Evolutionary conservation across 805 yeast species (phyloP).

Genomic region (Wickerhamiella dianesei): DNA sequence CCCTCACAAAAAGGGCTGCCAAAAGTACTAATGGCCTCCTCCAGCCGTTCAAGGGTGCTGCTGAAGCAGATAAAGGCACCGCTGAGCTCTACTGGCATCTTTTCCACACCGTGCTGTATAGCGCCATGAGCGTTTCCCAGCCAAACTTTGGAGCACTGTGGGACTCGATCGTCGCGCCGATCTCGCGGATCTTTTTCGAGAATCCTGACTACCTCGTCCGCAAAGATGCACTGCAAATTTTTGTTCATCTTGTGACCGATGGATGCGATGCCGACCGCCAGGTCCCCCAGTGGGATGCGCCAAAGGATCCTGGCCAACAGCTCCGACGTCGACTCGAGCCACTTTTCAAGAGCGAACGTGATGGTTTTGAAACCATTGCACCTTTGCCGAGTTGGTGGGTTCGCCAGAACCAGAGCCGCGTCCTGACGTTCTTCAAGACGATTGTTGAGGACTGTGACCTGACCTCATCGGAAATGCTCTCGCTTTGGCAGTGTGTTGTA

Average conservation of each 20-base stretch:
- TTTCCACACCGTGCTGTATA: neutral
- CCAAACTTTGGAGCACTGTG: neutral
- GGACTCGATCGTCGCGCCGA: constrained; percentile 2
- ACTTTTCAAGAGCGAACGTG: neutral
- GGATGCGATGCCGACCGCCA: neutral
- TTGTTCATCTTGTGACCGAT: neutral
- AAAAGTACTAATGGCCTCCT: constrained; percentile 3
- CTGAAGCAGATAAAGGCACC: neutral
- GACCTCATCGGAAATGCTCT: neutral
- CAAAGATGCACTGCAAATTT: neutral
- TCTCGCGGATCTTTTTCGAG: constrained; percentile 1
- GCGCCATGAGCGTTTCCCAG: neutral
- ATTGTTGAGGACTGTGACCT: neutral
- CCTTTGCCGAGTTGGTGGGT: neutral
- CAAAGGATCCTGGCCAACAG: neutral
- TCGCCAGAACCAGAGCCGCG: neutral
- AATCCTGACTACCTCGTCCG: neutral
- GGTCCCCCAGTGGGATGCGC: neutral
- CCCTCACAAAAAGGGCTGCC: constrained; percentile 2
- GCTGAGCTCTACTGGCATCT: neutral
- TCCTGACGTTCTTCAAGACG: neutral
- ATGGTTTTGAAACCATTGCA: neutral
- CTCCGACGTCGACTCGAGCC: neutral
- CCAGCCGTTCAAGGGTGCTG: constrained; percentile 6
- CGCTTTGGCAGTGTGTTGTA: neutral